These are phyloP conservation scores for Phylloporus sp. DNA, from an alignment of 768 basidiomycete genomes.

Conservation along the genomic window DNA sequence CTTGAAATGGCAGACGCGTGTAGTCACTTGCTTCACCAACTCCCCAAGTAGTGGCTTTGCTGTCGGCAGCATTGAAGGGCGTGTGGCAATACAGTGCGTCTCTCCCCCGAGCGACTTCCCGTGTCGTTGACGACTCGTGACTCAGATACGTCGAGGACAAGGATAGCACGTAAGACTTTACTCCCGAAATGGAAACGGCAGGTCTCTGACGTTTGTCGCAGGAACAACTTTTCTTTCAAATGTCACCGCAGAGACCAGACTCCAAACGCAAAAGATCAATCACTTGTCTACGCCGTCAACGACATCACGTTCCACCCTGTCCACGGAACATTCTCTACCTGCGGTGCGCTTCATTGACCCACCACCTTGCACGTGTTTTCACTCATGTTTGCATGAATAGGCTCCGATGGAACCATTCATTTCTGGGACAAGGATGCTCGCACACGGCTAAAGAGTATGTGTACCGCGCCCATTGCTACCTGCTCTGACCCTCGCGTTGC, in stretches of 20 bases:
- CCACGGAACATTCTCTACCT: conserved; percentile 82
- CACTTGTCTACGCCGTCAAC: conserved; percentile 77
- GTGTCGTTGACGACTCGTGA: background rate
- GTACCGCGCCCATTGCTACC: background rate
- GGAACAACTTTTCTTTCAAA: conserved; percentile 86
- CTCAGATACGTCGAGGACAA: conserved; percentile 83
- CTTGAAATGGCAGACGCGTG: conserved; percentile 90
- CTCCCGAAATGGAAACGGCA: background rate
- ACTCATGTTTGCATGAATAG: conserved; percentile 31
- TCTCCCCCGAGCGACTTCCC: conserved; percentile 1
- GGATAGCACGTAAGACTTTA: conserved; percentile 54
- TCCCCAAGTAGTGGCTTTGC: conserved; percentile 67
- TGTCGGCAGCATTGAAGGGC: conserved; percentile 82
- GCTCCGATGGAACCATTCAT: conserved; percentile 82
- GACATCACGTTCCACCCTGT: conserved; percentile 82
- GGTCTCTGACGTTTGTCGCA: conserved; percentile 19
- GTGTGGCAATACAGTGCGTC: conserved; percentile 92
- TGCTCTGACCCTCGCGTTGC: conserved; percentile 2
- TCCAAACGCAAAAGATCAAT: conserved; percentile 56
- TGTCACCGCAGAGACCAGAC: conserved; percentile 62
- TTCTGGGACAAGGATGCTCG: conserved; percentile 95
- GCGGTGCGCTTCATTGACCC: conserved; percentile 40
- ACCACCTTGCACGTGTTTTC: conserved; percentile 18
- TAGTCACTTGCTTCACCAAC: conserved; percentile 76
- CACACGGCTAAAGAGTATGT: conserved; percentile 80